Base-by-base conservation (phyloP, 2,329 filamentous ascomycete genomes). In the Sodiomyces alkalinus region DNA sequence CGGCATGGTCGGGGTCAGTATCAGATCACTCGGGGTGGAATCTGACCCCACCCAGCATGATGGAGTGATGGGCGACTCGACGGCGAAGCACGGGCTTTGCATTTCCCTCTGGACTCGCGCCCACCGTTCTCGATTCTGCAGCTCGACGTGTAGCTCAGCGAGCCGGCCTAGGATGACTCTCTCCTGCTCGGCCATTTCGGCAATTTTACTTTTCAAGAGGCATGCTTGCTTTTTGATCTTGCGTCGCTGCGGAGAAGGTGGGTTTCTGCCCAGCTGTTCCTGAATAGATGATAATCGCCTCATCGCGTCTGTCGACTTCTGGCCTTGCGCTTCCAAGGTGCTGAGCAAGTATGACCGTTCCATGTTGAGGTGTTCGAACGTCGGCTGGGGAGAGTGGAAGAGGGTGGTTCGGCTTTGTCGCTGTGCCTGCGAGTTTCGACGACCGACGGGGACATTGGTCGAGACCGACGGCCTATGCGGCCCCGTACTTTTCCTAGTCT, bases 131-230 rank as follows among this genome's bases (percentile, higher is more conserved):
- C 54, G 51, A 21, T 53, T 57, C 37, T 58, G 55, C 10, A 64
- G 54, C 42, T 71, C 63, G 11, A 60, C 44, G 19, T 56, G 51
- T 10, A 72, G 38, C 32, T 70, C 63, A 9, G 55, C 47, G n/a
- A 72, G 46, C 3, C 64, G 49, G 11, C 48, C 32, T 21, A 62
- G 42, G 6, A 68, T 55, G 11, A 47, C 38, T 29, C 48, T 54
- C 39, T 71, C 58, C 38, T 68, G 60, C 29, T 55, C 49, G 3
- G 56, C 54, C 0, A 52, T 56, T 23, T 59, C 50, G n/a, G 47
- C 41, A 18, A 71, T 52, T 32, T 55, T 56, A 28, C 46, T 47
- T 26, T 45, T 54, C 8, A 68, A 33, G 30, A 57, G 48, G 3
- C 47, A 44, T 4, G 59, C 41, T 21, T 60, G 47, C 34, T 63